Conservation (phyloP, 2,329 filamentous ascomycete genomes). For the Xylariaceae sp. region DNA sequence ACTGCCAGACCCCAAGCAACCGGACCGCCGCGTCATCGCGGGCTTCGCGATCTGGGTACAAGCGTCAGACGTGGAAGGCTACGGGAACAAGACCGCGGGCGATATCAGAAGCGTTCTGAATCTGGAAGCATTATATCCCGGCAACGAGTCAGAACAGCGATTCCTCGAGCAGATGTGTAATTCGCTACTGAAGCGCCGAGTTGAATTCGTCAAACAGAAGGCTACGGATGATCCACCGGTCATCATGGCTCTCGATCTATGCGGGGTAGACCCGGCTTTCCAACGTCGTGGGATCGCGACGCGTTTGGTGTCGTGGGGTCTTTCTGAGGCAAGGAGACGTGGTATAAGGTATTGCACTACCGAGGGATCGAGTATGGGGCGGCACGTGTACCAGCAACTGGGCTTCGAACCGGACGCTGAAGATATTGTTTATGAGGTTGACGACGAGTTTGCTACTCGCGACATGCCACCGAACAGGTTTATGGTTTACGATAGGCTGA, state of each 20-base stretch:
- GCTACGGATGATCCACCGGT: conserved; percentile 37
- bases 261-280: conserved; percentile 49
- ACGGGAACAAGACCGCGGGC: conserved; percentile 39
- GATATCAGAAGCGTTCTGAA: conserved; percentile 30
- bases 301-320: conserved; percentile 44
- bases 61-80: conserved; percentile 43
- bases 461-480: conserved; percentile 43
- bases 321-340: conserved; percentile 38
- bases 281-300: conserved; percentile 47
- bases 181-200: conserved; percentile 42
- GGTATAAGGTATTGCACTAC: conserved; percentile 40
- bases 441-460: conserved; percentile 38
- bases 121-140: conserved; percentile 38
- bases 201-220: conserved; percentile 40
- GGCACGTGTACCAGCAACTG: conserved; percentile 41
- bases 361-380: conserved; percentile 46
- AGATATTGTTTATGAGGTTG: conserved; percentile 42
- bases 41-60: conserved; percentile 56
- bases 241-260: conserved; percentile 47
- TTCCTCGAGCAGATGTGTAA: conserved; percentile 42
- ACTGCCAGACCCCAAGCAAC: conserved; percentile 32
- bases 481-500: conserved; percentile 35
- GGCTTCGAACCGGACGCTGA: conserved; percentile 40
- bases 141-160: conserved; percentile 40
- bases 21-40: conserved; percentile 34